Evolutionary conservation across 306 rosid genomes (phyloP), one percentile per base, ranked within the genome.

Genomic region (Geum urbanum): DNA sequence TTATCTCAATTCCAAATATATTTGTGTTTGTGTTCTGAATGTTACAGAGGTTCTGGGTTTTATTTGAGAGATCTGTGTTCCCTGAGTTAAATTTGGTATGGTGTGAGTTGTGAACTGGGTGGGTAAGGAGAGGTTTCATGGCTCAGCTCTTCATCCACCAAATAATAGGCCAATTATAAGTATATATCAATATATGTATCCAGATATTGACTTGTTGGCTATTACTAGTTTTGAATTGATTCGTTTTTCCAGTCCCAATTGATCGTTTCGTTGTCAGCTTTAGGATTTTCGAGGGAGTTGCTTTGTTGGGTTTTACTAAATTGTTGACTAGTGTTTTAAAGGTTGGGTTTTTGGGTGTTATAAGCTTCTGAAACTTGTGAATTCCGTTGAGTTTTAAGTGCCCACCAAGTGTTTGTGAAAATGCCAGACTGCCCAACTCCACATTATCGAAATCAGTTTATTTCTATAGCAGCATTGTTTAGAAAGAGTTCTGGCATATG

Each of bases 371-470:
- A 22, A 69, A 41, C 51, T 69, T 40, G 40, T 0, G 13, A 46
- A 9, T 45, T 54, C 46, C 20, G 3, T 69, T 14, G 11, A 20
- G 18, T 68, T 51, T 6, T 35, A 69, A 41, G 2, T 41, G 65
- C 74, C 74, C 65, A 55, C 43, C 74, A 43, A 5, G 43, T 70
- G 74, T 70, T 41, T 55, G 65, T 3, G 24, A 1, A 24, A 55
- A 55, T 55, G 37, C 44, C 44, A 41, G 45, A 15, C 2, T 4
- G 9, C 40, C 16, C 16, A 43, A 19, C 41, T 43, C 10, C 19
- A 1, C 44, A 35, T 32, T 58, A 32, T 32, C 37, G 37, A 32
- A 32, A 32, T 32, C 4, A 32, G 37, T 50, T 50, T 50, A 14
- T 52, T 20, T 52, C 22, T 18, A 56, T n/a, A 12, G 9, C 27